phyloP scores from a whole-genome alignment of 73 alveolate genomes.

The Blepharisma stoltei region DNA sequence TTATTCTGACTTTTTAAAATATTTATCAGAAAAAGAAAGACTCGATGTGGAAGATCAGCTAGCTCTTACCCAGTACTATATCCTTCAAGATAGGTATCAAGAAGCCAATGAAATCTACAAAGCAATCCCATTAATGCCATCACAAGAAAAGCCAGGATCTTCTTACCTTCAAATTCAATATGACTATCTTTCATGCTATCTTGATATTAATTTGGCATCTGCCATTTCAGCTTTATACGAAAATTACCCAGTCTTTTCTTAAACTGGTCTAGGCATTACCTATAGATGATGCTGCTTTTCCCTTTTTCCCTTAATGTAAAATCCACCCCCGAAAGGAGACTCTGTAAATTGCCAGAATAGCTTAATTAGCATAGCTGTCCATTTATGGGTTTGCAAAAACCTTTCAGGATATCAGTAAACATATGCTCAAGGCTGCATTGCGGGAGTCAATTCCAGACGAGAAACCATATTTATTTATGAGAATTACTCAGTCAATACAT shows the following conservation, averaged over 20 bases:
- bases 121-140: neutral
- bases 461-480: too few relatives aligned
- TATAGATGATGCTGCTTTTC: too few relatives aligned
- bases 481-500: conserved; percentile 60
- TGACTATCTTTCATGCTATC: conserved; percentile 77
- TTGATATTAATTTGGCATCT: conserved; percentile 66
- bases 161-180: conserved; percentile 48
- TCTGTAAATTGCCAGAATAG: too few relatives aligned
- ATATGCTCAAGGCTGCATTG: too few relatives aligned
- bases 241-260: conserved; percentile 61
- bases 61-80: conserved; percentile 40
- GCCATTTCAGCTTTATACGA: conserved; percentile 50
- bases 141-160: neutral
- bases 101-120: conserved; percentile 37
- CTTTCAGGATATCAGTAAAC: too few relatives aligned
- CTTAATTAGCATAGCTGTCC: too few relatives aligned
- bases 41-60: conserved; percentile 39
- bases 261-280: too few relatives aligned
- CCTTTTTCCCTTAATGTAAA: too few relatives aligned
- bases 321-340: too few relatives aligned
- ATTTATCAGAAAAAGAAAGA: conserved; percentile 37
- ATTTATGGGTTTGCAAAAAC: too few relatives aligned
- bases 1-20: conserved; percentile 33
- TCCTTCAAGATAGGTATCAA: conserved; percentile 45
- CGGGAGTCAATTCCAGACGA: too few relatives aligned